Evolutionary conservation across 441 rosid species (phyloP), one percentile per base, ranked within the genome.

Genomic region (Dalechampia spathulata): DNA sequence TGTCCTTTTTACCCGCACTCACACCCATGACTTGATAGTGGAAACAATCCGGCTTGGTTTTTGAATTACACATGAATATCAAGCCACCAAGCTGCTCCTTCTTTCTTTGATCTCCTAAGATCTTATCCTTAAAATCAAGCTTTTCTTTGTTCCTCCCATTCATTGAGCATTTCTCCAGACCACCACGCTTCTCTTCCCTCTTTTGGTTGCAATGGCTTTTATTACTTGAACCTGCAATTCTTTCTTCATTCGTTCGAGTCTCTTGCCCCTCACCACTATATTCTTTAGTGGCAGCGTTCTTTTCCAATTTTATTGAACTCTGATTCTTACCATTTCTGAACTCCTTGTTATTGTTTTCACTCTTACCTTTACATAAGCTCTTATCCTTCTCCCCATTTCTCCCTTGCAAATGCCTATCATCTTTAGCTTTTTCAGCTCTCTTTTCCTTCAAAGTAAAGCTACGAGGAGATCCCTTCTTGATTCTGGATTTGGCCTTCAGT

Each of bases 11-110:
- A 17, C 46, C 48, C 16, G 34, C 32, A 32, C 72, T 67, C 49
- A 70, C 62, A 52, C 72, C 75, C 30, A 67, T 70, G 40, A 70
- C 68, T 10, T 53, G 56, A 47, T 63, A 61, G 45, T n/a, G 48
- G 48, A 48, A 70, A 49, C 75, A 74, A 21, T 74, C 72, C n/a
- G 57, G 41, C 57, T 67, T 74, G 5, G 63, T 70, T 61, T 61
- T 58, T 21, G 71, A 57, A 50, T 57, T 74, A 49, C 73, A 67
- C 61, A 70, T 25, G 40, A 74, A 74, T 56, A 74, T 70, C 62
- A 86, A 69, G 55, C 95, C 97, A 25, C 81, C 91, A 16, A 78
- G 70, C 58, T 73, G 83, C 49, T 43, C 80, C 63, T 75, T 70
- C 63, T 64, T 49, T 22, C 38, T 45, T 48, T 64, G 74, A 61